These are phyloP conservation scores for Mortierella sp. DNA, from an alignment of 371 early-diverging fungal species.

Conservation along the genomic window DNA sequence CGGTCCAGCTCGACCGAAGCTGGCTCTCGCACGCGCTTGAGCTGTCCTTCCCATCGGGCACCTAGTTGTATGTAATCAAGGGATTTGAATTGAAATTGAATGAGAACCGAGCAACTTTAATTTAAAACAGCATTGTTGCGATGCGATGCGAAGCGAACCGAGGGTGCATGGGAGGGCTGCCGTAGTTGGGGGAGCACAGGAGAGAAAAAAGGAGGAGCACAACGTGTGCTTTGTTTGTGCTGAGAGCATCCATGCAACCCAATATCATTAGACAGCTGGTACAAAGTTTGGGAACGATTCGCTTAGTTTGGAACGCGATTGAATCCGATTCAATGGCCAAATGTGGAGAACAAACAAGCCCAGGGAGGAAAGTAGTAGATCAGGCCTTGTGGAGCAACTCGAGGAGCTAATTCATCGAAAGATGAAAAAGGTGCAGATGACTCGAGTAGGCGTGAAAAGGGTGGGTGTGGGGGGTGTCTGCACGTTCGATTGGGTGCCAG, in stretches of 20 bases:
- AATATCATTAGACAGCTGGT: background rate
- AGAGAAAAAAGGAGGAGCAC: background rate
- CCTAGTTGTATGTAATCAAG: constrained; percentile 15
- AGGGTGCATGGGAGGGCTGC: constrained; percentile 7
- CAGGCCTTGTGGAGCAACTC: no score
- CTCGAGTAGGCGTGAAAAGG: no score
- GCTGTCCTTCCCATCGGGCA: constrained; percentile 42
- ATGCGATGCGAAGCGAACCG: constrained; percentile 35
- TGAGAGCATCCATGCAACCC: constrained; percentile 14
- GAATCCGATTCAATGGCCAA: constrained; percentile 8
- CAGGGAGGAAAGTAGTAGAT: no score
- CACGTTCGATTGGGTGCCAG: no score
- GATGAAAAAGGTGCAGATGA: no score
- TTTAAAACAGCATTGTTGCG: background rate
- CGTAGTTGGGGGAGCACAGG: background rate
- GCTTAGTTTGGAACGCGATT: no score
- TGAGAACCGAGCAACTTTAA: background rate
- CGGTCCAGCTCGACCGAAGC: constrained; percentile 50
- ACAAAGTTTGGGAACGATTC: constrained; percentile 3
- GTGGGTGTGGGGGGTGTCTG: no score
- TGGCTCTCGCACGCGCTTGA: constrained; percentile 52
- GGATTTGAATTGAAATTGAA: constrained; percentile 2
- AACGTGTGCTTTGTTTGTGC: constrained; percentile 5
- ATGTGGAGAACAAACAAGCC: constrained; percentile 34
- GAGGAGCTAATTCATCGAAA: no score